Evolutionary conservation across 768 basidiomycete species (phyloP).

Genomic region (Mycena olivaceomarginata): DNA sequence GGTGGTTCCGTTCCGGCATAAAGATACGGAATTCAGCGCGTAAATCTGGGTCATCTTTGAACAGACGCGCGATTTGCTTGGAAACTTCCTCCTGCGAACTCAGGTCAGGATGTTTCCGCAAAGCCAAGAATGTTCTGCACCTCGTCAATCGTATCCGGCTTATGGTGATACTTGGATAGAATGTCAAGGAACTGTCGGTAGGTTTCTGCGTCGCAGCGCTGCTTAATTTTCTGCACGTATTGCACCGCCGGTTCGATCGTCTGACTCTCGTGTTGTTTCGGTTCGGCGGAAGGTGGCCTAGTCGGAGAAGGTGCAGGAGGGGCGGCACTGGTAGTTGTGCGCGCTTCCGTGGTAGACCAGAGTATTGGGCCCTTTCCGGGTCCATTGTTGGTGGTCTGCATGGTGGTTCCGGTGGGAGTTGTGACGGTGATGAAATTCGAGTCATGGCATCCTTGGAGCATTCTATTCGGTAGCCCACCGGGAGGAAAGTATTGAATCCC

Average conservation of each 20-base stretch:
- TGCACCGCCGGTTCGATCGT: constrained; percentile 89
- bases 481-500: constrained; percentile 99
- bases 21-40: constrained; percentile 85
- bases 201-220: constrained; percentile 92
- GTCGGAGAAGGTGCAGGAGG: constrained; percentile 39
- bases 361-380: constrained; percentile 59
- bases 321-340: constrained; percentile 16
- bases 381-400: constrained; percentile 73
- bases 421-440: constrained; percentile 84
- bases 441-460: constrained; percentile 79
- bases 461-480: constrained; percentile 95
- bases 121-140: constrained; percentile 53
- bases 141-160: constrained; percentile 78
- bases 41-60: constrained; percentile 86
- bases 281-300: constrained; percentile 25
- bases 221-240: constrained; percentile 98
- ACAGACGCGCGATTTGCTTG: constrained; percentile 78
- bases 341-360: constrained; percentile 58
- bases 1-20: constrained; percentile 78
- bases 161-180: constrained; percentile 77
- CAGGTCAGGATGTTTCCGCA: constrained; percentile 32
- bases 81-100: constrained; percentile 77
- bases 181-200: constrained; percentile 89
- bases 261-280: constrained; percentile 57
- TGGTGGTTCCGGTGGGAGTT: constrained; percentile 80